These are phyloP conservation scores for Mycena epipterygia DNA, from an alignment of 768 basidiomycete genomes.

Conservation along the genomic window DNA sequence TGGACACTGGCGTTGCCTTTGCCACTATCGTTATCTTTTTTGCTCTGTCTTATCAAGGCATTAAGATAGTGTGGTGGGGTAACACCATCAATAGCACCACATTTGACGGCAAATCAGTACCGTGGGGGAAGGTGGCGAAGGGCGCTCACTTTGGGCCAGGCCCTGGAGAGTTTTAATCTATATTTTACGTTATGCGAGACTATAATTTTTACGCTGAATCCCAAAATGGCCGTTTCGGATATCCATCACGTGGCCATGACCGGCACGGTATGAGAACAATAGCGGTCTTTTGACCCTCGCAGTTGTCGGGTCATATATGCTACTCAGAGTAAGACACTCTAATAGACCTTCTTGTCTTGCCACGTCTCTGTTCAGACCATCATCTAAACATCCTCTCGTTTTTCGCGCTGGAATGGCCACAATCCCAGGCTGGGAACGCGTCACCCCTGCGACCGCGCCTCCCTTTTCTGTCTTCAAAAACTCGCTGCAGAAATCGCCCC, in stretches of 20 bases:
- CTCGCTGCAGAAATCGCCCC: conserved; percentile 76
- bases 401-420: conserved; percentile 40
- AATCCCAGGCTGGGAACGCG: conserved; percentile 50
- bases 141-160: conserved; percentile 17
- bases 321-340: background rate
- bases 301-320: too few relatives aligned
- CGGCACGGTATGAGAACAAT: too few relatives aligned
- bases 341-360: conserved; percentile 21
- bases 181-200: too few relatives aligned
- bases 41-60: conserved; percentile 15
- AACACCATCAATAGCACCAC: conserved; percentile 15
- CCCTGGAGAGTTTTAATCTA: conserved; percentile 20
- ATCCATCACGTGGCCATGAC: too few relatives aligned
- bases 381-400: background rate
- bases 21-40: conserved; percentile 24
- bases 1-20: conserved; percentile 20
- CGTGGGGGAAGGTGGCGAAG: conserved; percentile 11
- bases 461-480: conserved; percentile 69
- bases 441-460: conserved; percentile 49
- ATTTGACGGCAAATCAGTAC: conserved; percentile 10
- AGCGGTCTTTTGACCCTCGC: too few relatives aligned
- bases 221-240: too few relatives aligned
- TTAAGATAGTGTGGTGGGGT: conserved; percentile 21
- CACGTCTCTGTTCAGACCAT: conserved; percentile 11
- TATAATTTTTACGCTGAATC: too few relatives aligned